These are phyloP conservation scores for Phytophthora megakarya DNA, from an alignment of 352 stramenopile genomes.

Conservation along the genomic window DNA sequence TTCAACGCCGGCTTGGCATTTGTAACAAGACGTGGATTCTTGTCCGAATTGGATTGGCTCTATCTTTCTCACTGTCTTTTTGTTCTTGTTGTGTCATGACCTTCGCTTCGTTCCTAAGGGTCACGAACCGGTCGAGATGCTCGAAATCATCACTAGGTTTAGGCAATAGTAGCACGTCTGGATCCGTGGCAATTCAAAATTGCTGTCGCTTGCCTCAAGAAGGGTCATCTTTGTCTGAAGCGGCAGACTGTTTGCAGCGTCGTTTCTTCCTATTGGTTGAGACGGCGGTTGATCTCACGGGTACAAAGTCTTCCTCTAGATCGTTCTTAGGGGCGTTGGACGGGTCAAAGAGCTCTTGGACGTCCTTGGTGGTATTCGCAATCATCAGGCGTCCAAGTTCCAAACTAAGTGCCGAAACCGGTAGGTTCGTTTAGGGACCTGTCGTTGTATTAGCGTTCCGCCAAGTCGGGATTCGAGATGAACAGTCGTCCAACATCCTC, in stretches of 20 bases:
- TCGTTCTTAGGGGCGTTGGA: constrained; percentile 1
- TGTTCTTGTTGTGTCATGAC: too few relatives aligned
- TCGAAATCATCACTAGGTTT: constrained; percentile 9
- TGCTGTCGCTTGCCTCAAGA: neutral
- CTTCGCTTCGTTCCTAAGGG: neutral
- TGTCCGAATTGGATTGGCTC: too few relatives aligned
- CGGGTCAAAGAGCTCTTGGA: constrained; percentile 6
- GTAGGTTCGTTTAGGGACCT: constrained; percentile 32
- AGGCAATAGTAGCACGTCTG: constrained; percentile 1
- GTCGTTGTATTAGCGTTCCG: constrained; percentile 34
- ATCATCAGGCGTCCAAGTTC: constrained; percentile 30
- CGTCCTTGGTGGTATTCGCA: neutral
- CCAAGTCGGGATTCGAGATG: constrained; percentile 42
- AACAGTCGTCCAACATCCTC: constrained; percentile 33
- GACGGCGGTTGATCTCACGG: neutral
- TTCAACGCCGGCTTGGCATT: constrained; percentile 2
- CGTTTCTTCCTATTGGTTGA: neutral
- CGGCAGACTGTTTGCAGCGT: too few relatives aligned
- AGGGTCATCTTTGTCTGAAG: neutral
- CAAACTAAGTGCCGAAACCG: constrained; percentile 31
- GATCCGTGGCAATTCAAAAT: neutral
- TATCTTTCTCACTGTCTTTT: too few relatives aligned
- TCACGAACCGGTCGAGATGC: constrained; percentile 1
- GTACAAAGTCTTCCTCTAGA: neutral
- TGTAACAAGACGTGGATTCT: neutral